Percentiles rank a stretch among this genome's conserved stretches.
Conservation (phyloP, 495 filamentous ascomycete genomes). For the Penicillium salamii region DNA sequence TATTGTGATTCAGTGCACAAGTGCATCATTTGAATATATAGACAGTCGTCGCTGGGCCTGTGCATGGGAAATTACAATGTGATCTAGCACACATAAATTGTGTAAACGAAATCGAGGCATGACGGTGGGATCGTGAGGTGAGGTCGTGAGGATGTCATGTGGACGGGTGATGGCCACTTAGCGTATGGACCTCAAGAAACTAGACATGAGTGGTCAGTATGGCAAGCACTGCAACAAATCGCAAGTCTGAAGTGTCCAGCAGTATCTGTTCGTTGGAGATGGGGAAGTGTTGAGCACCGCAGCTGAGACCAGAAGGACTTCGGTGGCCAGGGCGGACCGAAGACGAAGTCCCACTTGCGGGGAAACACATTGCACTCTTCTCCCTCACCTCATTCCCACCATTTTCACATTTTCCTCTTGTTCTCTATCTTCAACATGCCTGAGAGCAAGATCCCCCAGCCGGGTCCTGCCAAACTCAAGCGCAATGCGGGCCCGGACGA, state of each 20-base stretch:
- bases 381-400: neutral
- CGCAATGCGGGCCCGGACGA: conserved; percentile 86
- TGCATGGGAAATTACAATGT: no score
- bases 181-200: no score
- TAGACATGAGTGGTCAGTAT: neutral
- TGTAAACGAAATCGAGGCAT: neutral
- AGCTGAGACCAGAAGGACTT: neutral
- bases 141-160: neutral
- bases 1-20: no score
- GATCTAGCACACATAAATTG: no score
- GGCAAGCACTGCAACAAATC: neutral
- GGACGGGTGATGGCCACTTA: neutral
- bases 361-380: conserved; percentile 9
- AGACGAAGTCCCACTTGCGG: conserved; percentile 12
- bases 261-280: no score
- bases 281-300: no score
- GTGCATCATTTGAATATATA: no score
- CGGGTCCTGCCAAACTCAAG: conserved; percentile 81
- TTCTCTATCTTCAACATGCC: conserved; percentile 30
- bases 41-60: no score
- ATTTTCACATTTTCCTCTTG: neutral
- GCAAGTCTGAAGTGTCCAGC: no score
- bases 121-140: neutral
- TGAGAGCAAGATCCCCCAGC: conserved; percentile 71
- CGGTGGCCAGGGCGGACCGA: conserved; percentile 11